Conservation (phyloP, 2,329 filamentous ascomycete genomes). For the Huntiella omanensis region DNA sequence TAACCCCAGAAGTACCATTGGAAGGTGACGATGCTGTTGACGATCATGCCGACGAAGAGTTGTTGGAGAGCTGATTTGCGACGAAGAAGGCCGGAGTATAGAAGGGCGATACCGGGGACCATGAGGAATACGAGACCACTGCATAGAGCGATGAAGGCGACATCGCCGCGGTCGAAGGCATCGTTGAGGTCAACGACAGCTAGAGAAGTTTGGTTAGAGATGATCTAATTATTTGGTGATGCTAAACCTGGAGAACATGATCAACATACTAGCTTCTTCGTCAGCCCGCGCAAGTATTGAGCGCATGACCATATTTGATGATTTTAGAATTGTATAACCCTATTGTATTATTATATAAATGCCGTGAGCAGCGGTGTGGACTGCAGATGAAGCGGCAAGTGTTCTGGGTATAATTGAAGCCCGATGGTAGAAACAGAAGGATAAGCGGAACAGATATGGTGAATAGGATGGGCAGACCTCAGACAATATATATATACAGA, state of each 20-base stretch:
- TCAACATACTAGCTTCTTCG: background rate
- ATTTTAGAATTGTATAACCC: background rate
- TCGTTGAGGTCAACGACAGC: constrained; percentile 80
- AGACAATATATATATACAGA: no score
- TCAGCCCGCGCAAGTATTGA: no score
- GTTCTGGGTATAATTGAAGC: no score
- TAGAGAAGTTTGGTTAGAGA: constrained; percentile 20
- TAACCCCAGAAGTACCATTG: constrained; percentile 99
- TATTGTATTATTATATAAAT: no score
- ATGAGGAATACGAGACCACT: constrained; percentile 91
- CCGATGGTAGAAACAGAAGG: no score
- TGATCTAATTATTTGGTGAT: constrained; percentile 4
- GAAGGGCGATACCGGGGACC: constrained; percentile 89
- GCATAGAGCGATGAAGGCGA: constrained; percentile 79
- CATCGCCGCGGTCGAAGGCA: constrained; percentile 83
- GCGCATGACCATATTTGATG: background rate
- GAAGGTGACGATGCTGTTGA: constrained; percentile 76
- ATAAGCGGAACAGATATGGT: no score
- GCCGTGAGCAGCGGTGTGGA: no score
- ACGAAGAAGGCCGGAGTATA: constrained; percentile 93
- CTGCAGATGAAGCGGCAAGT: no score
- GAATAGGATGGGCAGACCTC: no score
- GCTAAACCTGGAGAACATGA: constrained; percentile 3
- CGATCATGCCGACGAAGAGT: constrained; percentile 95
- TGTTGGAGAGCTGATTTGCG: constrained; percentile 93